These are phyloP conservation scores for Phytophthora palmivora DNA, from an alignment of 352 stramenopile genomes.

Conservation along the genomic window DNA sequence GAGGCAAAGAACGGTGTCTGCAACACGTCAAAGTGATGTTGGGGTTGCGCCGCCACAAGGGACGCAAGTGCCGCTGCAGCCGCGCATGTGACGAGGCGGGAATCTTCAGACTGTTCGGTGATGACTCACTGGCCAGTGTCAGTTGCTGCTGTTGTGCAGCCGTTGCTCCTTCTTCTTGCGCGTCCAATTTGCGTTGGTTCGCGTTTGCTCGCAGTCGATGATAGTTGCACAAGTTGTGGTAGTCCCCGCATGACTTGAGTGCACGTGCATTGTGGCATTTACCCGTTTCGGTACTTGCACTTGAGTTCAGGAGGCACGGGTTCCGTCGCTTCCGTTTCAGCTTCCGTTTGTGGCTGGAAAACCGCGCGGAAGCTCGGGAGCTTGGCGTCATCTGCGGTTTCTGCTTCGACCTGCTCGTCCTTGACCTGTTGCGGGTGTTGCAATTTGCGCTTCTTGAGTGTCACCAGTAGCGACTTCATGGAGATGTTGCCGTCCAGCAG, in stretches of 20 bases:
- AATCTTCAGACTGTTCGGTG: conserved; percentile 12
- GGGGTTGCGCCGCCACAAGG: conserved; percentile 42
- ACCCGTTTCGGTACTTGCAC: conserved; percentile 85
- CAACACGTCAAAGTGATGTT: conserved; percentile 42
- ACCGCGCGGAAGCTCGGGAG: conserved; percentile 75
- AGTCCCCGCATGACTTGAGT: conserved; percentile 80
- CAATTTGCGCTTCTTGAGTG: conserved; percentile 68
- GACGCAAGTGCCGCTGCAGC: conserved; percentile 51
- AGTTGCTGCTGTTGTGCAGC: conserved; percentile 51
- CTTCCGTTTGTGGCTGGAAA: conserved; percentile 44
- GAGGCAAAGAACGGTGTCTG: conserved; percentile 29
- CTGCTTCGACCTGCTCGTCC: conserved; percentile 7
- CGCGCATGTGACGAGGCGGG: conserved; percentile 44
- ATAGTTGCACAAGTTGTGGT: conserved; percentile 88
- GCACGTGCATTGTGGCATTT: conserved; percentile 79
- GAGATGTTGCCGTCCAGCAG: conserved; percentile 58
- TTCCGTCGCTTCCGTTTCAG: conserved; percentile 6
- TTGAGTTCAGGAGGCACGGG: conserved; percentile 54
- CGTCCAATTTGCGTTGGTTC: conserved; percentile 85
- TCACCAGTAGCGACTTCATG: conserved; percentile 75
- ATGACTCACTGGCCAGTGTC: conserved; percentile 24
- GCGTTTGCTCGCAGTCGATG: conserved; percentile 80
- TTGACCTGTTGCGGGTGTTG: conserved; percentile 21
- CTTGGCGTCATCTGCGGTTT: conserved; percentile 33
- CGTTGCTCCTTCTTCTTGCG: conserved; percentile 84